phyloP scores from a whole-genome alignment of 2,329 filamentous ascomycete genomes.

The Ophiostoma piceae region DNA sequence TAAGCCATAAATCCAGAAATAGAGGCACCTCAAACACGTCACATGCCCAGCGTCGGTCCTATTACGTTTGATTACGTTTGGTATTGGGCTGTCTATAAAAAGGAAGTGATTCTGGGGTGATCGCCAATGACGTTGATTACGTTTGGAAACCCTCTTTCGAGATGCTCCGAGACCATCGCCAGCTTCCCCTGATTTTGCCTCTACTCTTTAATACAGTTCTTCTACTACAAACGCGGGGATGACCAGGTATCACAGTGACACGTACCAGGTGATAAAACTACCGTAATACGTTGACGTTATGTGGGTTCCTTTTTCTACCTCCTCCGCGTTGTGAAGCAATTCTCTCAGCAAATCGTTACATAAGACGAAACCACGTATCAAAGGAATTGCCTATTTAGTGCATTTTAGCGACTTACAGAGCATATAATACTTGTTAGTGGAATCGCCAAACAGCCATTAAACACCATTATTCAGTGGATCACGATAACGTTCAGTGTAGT shows the following conservation, averaged over 20 bases:
- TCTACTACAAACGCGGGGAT: slow-evolving; percentile 6
- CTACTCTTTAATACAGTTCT: background rate
- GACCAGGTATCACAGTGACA: background rate
- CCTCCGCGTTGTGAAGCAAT: slow-evolving; percentile 8
- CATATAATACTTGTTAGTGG: background rate
- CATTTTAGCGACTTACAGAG: slow-evolving; percentile 1
- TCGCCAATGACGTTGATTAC: background rate
- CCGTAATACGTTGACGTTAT: slow-evolving; percentile 4
- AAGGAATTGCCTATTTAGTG: slow-evolving; percentile 9
- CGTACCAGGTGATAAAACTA: background rate
- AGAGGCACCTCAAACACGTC: background rate
- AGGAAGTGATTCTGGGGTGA: background rate
- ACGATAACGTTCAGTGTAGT: background rate
- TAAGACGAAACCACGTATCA: background rate
- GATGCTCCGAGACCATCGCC: background rate
- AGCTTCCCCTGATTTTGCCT: background rate
- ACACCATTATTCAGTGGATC: background rate
- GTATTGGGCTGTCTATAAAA: background rate
- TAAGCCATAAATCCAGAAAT: background rate
- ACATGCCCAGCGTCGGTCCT: background rate
- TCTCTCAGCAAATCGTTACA: slow-evolving; percentile 5
- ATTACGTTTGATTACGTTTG: slow-evolving; percentile 1
- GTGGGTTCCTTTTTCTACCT: background rate
- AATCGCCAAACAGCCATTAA: background rate
- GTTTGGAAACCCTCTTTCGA: background rate